Conservation (phyloP, 306 rosid genomes). For the Urtica urens region DNA sequence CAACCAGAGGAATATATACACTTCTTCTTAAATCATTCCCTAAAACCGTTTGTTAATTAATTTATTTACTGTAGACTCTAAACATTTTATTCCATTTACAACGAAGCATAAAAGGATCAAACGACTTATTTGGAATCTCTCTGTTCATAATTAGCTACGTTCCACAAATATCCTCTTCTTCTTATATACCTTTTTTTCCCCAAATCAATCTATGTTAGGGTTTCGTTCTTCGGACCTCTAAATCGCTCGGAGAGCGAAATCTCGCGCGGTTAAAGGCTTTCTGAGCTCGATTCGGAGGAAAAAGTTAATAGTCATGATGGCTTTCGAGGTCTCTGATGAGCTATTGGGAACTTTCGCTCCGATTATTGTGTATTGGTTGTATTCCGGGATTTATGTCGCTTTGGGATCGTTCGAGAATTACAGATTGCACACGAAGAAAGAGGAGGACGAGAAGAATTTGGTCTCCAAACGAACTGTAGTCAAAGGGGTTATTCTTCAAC, state of each 20-base stretch:
- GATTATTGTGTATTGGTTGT: slow-evolving; percentile 64
- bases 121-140: too few relatives aligned
- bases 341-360: slow-evolving; percentile 80
- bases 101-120: too few relatives aligned
- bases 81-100: too few relatives aligned
- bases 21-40: too few relatives aligned
- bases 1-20: too few relatives aligned
- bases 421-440: slow-evolving; percentile 65
- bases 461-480: slow-evolving; percentile 65
- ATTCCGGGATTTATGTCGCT: slow-evolving; percentile 65
- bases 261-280: slow-evolving; percentile 18
- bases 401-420: slow-evolving; percentile 59
- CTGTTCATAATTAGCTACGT: neutral
- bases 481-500: slow-evolving; percentile 85
- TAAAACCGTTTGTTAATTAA: too few relatives aligned
- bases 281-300: slow-evolving; percentile 10
- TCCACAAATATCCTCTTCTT: neutral
- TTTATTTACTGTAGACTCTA: too few relatives aligned
- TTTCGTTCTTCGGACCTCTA: neutral
- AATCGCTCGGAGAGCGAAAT: neutral
- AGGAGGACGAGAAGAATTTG: slow-evolving; percentile 89
- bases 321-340: slow-evolving; percentile 72
- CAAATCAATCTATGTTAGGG: neutral
- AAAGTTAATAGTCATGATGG: too few relatives aligned
- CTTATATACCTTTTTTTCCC: neutral